A percentile compares a stretch with the other conserved stretches of the same genome.
Evolutionary conservation across 169 alveolate genomes (phyloP).

Genomic region (Plasmodium blacklocki): DNA sequence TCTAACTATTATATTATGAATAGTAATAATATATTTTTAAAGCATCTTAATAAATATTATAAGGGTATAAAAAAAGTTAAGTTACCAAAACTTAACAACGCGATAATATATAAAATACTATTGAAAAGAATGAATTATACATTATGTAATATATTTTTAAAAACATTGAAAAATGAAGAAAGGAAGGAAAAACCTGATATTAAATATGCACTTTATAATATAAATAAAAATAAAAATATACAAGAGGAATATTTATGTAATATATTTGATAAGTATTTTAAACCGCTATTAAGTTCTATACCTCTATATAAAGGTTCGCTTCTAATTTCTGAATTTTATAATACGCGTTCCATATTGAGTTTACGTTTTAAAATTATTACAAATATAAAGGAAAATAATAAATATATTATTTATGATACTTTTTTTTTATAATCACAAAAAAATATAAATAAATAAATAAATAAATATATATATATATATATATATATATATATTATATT

Average conservation of each 20-base stretch:
- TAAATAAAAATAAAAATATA: background rate
- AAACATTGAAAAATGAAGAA: background rate
- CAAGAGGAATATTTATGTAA: conserved; percentile 1
- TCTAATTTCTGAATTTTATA: too few relatives aligned
- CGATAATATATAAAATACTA: background rate
- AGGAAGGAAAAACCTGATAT: background rate
- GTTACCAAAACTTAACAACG: too few relatives aligned
- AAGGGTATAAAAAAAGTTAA: conserved; percentile 8
- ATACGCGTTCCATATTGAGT: too few relatives aligned
- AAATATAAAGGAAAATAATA: background rate
- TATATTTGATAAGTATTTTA: background rate
- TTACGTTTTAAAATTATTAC: too few relatives aligned
- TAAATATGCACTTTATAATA: too few relatives aligned
- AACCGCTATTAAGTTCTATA: background rate
- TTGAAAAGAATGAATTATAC: background rate
- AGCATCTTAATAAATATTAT: conserved; percentile 28
- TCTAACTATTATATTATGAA: conserved; percentile 27
- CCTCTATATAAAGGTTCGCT: background rate
- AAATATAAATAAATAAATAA: background rate
- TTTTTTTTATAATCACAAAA: background rate
- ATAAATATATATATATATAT: too few relatives aligned
- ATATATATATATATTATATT: background rate
- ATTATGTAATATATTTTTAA: conserved; percentile 5
- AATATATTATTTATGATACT: background rate
- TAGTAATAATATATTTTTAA: conserved; percentile 10